These are phyloP conservation scores for Sphenostylis stenocarpa DNA, from an alignment of 306 rosid species.

Conservation along the genomic window DNA sequence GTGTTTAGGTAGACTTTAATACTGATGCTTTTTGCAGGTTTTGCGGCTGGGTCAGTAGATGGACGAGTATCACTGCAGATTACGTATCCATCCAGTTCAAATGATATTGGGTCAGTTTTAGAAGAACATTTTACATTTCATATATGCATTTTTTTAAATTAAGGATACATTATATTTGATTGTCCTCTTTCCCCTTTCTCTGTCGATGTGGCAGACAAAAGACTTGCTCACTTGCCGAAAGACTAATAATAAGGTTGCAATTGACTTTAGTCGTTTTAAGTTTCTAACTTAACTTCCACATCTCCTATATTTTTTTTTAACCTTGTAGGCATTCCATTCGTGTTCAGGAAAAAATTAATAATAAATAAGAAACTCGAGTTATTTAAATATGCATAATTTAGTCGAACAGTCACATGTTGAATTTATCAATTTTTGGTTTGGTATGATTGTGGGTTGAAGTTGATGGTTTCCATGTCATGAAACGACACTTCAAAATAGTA, in stretches of 20 bases:
- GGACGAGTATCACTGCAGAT: slow-evolving; percentile 81
- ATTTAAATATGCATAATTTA: background rate
- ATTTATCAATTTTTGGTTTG: background rate
- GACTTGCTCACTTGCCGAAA: slow-evolving; percentile 11
- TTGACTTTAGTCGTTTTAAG: background rate
- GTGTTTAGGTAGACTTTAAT: slow-evolving; percentile 14
- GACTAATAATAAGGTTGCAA: slow-evolving; percentile 13
- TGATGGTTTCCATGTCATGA: background rate
- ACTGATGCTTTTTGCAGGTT: slow-evolving; percentile 57
- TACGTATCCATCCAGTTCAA: slow-evolving; percentile 48
- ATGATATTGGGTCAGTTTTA: slow-evolving; percentile 61
- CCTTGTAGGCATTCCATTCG: background rate
- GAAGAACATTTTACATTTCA: background rate
- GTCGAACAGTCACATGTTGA: background rate
- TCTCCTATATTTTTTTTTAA: background rate
- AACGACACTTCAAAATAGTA: background rate
- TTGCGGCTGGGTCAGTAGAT: slow-evolving; percentile 88
- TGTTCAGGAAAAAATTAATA: background rate
- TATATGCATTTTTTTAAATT: background rate
- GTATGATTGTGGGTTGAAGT: background rate
- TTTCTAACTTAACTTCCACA: background rate
- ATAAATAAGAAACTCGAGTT: background rate
- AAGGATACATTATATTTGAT: background rate
- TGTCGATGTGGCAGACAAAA: background rate
- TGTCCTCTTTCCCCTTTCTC: background rate